Evolutionary conservation across 345 rosid species (phyloP), one percentile per base, ranked within the genome.

Genomic region (Psidium friedrichsthalianum): DNA sequence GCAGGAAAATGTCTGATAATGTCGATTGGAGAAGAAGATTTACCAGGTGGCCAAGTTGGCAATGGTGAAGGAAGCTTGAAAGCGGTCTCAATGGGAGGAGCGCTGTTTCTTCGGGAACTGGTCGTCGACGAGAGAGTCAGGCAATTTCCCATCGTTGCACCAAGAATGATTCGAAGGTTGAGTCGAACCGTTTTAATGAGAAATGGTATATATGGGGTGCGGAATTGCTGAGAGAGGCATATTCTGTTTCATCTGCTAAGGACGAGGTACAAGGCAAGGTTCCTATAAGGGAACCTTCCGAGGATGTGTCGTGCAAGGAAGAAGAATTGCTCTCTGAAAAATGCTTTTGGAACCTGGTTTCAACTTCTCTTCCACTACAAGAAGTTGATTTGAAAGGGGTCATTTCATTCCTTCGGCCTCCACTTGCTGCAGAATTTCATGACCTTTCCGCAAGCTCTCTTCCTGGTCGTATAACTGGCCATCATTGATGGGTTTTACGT

Each of bases 61-160:
- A 94, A 52, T 6, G 96, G 92, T 57, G 95, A 86, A 0, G 98
- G 97, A 85, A 93, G 91, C 86, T 88, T 91, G 90, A 94, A 94
- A 54, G 89, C 9, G 56, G 92, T 88, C 8, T 91, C 91, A 21
- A 93, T 90, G 5, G 97, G 94, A 82, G 91, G 85, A 81, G 90
- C 87, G 59, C 29, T 36, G 82, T 85, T 85, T 90, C n/a, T 90
- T 85, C 27, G 84, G 80, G 78, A 81, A n/a, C 61, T 86, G 42
- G 82, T 40, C 74, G 86, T 51, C 15, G 81, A 56, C 2, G 87
- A 47, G 47, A 22, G 11, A 29, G 86, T 51, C 49, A 87, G 86
- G 49, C 93, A 91, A 84, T 91, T 90, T 83, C 92, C 93, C 92
- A 88, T 90, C 80, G 80, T 20, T 9, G 80, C 1, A 5, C 21